These are phyloP conservation scores for Leishmania martiniquensis DNA, from an alignment of 208 protist species.

Conservation along the genomic window DNA sequence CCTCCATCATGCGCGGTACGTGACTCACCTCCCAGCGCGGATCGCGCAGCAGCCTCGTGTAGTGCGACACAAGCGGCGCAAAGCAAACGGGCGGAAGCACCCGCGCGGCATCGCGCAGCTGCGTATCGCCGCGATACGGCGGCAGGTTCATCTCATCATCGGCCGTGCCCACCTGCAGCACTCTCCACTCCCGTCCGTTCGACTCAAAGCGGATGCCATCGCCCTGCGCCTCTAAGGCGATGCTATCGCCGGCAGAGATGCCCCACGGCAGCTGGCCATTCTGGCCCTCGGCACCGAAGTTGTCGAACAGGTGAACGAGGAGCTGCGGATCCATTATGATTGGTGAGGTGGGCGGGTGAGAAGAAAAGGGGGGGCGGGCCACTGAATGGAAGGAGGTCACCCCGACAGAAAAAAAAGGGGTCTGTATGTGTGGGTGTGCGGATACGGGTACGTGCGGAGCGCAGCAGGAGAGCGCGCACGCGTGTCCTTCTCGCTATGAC, in stretches of 20 bases:
- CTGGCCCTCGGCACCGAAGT: constrained; percentile 15
- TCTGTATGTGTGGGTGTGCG: too few relatives aligned
- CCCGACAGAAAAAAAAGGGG: background rate
- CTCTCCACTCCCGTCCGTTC: constrained; percentile 35
- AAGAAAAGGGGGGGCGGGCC: background rate
- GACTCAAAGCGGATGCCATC: constrained; percentile 29
- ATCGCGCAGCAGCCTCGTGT: constrained; percentile 38
- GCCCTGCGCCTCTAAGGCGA: constrained; percentile 4
- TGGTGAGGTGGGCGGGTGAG: background rate
- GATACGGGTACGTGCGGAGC: background rate
- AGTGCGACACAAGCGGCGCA: constrained; percentile 39
- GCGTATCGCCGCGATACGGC: constrained; percentile 27
- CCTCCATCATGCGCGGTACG: constrained; percentile 48
- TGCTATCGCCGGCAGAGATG: constrained; percentile 3
- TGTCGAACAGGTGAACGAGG: constrained; percentile 22
- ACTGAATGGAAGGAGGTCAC: background rate
- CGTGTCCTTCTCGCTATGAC: background rate
- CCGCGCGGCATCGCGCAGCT: constrained; percentile 35
- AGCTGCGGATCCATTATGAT: constrained; percentile 31
- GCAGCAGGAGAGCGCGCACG: background rate
- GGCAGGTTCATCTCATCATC: constrained; percentile 27
- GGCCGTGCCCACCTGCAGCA: constrained; percentile 22
- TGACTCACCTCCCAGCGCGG: constrained; percentile 32
- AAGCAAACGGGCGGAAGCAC: constrained; percentile 39
- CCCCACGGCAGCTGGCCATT: constrained; percentile 16